A percentile compares a stretch with the other conserved stretches of the same genome.
Evolutionary conservation across 306 rosid genomes (phyloP).

Genomic region (Cicer pinnatifidum): DNA sequence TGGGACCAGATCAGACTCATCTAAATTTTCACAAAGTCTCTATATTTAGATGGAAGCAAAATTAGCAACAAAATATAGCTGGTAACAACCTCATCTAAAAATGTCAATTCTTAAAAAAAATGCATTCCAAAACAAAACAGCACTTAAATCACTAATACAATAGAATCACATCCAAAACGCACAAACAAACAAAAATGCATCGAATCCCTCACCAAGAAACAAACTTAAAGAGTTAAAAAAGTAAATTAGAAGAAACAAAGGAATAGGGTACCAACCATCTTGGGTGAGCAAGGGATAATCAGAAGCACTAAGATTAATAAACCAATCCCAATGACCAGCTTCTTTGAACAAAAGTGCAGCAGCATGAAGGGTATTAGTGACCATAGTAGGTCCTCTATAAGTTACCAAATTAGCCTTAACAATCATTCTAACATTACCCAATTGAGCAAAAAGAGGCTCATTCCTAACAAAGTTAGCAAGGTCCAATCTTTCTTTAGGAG

Average conservation of each 20-base stretch:
- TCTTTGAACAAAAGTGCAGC: slow-evolving; percentile 55
- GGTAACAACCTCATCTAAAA: slow-evolving; percentile 1
- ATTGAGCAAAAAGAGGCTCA: slow-evolving; percentile 47
- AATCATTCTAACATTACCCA: slow-evolving; percentile 55
- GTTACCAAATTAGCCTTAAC: slow-evolving; percentile 61
- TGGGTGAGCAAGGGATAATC: slow-evolving; percentile 61
- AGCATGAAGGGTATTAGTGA: slow-evolving; percentile 58
- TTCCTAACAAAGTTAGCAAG: slow-evolving; percentile 45
- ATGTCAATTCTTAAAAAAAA: slow-evolving; percentile 3
- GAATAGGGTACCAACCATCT: slow-evolving; percentile 51
- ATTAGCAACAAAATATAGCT: slow-evolving; percentile 31
- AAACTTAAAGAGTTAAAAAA: not conserved
- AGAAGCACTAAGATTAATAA: slow-evolving; percentile 59
- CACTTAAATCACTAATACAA: not conserved
- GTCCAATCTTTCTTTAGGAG: slow-evolving; percentile 51
- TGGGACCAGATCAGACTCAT: slow-evolving; percentile 37
- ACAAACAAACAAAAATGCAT: slow-evolving; percentile 33
- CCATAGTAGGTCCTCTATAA: slow-evolving; percentile 62
- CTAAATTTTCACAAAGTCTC: not conserved
- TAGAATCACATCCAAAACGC: not conserved
- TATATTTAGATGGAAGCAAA: slow-evolving; percentile 31
- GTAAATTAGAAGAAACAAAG: not conserved
- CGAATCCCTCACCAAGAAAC: slow-evolving; percentile 19
- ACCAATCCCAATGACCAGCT: slow-evolving; percentile 60
- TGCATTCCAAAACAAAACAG: slow-evolving; percentile 28